Evolutionary conservation across 768 basidiomycete species (phyloP).

Genomic region (Plicaturopsis crispa): DNA sequence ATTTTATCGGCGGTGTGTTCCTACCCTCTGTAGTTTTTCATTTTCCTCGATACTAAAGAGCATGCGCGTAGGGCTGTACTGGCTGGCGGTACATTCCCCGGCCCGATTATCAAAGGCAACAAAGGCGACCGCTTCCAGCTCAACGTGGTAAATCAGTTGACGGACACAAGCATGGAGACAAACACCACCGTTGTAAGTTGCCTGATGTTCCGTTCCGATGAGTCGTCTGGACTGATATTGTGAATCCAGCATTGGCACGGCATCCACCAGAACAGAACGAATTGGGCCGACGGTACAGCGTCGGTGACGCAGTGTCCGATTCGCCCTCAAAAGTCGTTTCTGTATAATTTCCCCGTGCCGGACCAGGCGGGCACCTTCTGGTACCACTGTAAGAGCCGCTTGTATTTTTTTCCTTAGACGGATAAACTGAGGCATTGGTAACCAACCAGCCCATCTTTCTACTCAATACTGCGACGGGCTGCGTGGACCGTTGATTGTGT

Average conservation of each 20-base stretch:
- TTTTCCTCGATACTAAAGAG: background rate
- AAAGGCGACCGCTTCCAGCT: constrained; percentile 33
- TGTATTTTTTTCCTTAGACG: background rate
- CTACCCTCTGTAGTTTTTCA: background rate
- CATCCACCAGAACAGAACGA: constrained; percentile 15
- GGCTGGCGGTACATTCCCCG: constrained; percentile 23
- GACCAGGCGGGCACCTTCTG: constrained; percentile 39
- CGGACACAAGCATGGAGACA: constrained; percentile 28
- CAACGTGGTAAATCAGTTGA: constrained; percentile 32
- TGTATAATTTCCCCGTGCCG: constrained; percentile 30
- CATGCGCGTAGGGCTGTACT: constrained; percentile 18
- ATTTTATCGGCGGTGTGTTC: constrained; percentile 17
- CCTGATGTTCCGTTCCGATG: background rate
- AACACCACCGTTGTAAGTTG: constrained; percentile 31
- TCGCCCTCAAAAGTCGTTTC: constrained; percentile 25
- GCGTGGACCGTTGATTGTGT: constrained; percentile 34
- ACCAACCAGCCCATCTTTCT: constrained; percentile 21
- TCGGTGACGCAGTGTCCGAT: constrained; percentile 42
- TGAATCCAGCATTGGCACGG: constrained; percentile 6
- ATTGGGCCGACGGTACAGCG: constrained; percentile 30
- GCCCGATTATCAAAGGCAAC: constrained; percentile 25
- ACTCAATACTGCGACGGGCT: constrained; percentile 32
- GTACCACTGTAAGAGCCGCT: constrained; percentile 21
- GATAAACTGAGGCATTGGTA: constrained; percentile 22
- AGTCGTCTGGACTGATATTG: background rate